These are phyloP conservation scores for Exidia glandulosa DNA, from an alignment of 768 basidiomycete genomes.

Conservation along the genomic window DNA sequence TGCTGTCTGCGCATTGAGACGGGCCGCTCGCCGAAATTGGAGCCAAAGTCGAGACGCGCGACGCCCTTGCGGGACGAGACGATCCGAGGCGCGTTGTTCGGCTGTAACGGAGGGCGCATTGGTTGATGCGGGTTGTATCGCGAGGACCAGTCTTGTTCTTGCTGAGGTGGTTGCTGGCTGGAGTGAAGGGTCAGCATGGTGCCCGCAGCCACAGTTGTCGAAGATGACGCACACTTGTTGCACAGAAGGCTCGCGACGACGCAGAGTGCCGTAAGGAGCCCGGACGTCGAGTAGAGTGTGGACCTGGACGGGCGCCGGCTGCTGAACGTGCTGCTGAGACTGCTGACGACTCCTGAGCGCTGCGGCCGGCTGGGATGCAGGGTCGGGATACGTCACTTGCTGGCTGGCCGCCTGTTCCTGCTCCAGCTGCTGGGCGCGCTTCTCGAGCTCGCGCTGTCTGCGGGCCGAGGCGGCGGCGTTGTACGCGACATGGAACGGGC, in stretches of 20 bases:
- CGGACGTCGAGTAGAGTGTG: not conserved
- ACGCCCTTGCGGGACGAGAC: not conserved
- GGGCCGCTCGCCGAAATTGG: not conserved
- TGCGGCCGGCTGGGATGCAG: constrained; percentile 14
- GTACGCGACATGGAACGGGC: constrained; percentile 84
- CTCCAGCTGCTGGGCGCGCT: constrained; percentile 13
- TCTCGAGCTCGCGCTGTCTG: constrained; percentile 38
- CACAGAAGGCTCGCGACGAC: not conserved
- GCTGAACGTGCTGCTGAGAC: not conserved
- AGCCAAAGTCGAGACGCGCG: not conserved
- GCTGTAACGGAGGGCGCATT: constrained; percentile 4
- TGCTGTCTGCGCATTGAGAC: not conserved
- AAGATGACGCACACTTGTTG: not conserved
- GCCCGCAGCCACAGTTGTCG: not conserved
- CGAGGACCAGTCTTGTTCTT: constrained; percentile 21
- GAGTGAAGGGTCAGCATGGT: not conserved
- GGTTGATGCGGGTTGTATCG: constrained; percentile 26
- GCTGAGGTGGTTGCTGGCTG: not conserved
- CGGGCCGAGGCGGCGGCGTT: constrained; percentile 51
- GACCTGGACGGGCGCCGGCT: not conserved
- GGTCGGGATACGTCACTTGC: constrained; percentile 16
- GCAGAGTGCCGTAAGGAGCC: not conserved
- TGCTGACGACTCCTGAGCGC: not conserved
- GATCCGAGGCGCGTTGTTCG: constrained; percentile 18
- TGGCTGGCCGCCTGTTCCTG: not conserved